Conservation (phyloP, 768 basidiomycete species). For the Russula compacta region DNA sequence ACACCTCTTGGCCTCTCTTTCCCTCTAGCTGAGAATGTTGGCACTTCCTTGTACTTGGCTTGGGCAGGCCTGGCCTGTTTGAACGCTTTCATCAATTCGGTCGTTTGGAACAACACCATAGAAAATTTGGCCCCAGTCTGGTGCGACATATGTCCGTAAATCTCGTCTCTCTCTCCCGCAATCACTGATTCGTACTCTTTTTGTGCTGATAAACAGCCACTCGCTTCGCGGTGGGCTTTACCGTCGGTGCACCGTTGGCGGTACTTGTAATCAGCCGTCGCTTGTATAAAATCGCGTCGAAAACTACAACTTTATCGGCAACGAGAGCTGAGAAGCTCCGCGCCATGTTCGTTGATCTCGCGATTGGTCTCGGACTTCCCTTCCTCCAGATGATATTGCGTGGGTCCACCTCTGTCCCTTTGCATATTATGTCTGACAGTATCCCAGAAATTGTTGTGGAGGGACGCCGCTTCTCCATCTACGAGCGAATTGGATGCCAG, state of each 20-base stretch:
- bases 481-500: slow-evolving; percentile 46
- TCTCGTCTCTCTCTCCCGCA: neutral
- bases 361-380: slow-evolving; percentile 11
- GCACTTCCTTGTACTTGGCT: slow-evolving; percentile 60
- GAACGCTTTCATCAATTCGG: slow-evolving; percentile 52
- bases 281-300: slow-evolving; percentile 24
- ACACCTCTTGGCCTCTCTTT: neutral
- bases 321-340: slow-evolving; percentile 5
- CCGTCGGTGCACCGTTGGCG: slow-evolving; percentile 27
- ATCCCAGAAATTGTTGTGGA: slow-evolving; percentile 45
- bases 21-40: slow-evolving; percentile 49
- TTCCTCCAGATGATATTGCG: slow-evolving; percentile 24
- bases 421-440: neutral
- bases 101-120: slow-evolving; percentile 57
- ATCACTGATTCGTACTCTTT: neutral
- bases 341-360: slow-evolving; percentile 6
- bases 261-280: slow-evolving; percentile 32
- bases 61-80: slow-evolving; percentile 57
- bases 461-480: slow-evolving; percentile 54
- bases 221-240: slow-evolving; percentile 23
- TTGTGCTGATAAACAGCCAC: slow-evolving; percentile 21
- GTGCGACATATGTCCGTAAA: slow-evolving; percentile 47
- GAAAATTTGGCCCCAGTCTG: slow-evolving; percentile 39
- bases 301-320: neutral
- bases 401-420: slow-evolving; percentile 17